Percentiles rank a stretch among this genome's conserved stretches.
These are phyloP conservation scores for Apophysomyces sp. DNA, from an alignment of 371 early-diverging fungal species.

Conservation along the genomic window DNA sequence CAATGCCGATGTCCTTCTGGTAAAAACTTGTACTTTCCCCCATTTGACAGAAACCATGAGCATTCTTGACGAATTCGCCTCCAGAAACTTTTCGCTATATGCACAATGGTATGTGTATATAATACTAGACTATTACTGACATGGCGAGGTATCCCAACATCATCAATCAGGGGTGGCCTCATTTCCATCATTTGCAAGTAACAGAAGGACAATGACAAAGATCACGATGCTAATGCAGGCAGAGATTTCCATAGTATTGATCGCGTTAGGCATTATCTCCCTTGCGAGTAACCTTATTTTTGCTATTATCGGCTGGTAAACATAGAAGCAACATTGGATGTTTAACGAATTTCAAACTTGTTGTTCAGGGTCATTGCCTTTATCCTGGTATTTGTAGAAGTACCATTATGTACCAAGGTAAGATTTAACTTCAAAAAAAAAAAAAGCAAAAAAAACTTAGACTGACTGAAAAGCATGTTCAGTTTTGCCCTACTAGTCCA, in stretches of 20 bases:
- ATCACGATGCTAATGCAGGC: neutral
- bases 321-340: neutral
- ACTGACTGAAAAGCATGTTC: neutral
- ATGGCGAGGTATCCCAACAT: too few relatives aligned
- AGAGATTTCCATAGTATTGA: conserved; percentile 24
- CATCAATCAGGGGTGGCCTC: conserved; percentile 31
- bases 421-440: neutral
- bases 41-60: conserved; percentile 28
- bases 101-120: conserved; percentile 40
- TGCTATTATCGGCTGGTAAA: conserved; percentile 45
- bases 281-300: conserved; percentile 32
- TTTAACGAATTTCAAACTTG: neutral
- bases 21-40: too few relatives aligned
- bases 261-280: conserved; percentile 34
- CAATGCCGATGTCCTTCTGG: too few relatives aligned
- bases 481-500: conserved; percentile 50
- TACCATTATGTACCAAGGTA: conserved; percentile 45
- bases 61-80: conserved; percentile 39
- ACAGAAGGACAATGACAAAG: neutral
- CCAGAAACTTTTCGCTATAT: conserved; percentile 50
- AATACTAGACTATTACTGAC: too few relatives aligned
- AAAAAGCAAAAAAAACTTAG: too few relatives aligned
- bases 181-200: conserved; percentile 41
- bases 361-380: conserved; percentile 40
- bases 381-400: conserved; percentile 45